phyloP scores from a whole-genome alignment of 768 basidiomycete genomes.

The Rhizopogon vesiculosus region DNA sequence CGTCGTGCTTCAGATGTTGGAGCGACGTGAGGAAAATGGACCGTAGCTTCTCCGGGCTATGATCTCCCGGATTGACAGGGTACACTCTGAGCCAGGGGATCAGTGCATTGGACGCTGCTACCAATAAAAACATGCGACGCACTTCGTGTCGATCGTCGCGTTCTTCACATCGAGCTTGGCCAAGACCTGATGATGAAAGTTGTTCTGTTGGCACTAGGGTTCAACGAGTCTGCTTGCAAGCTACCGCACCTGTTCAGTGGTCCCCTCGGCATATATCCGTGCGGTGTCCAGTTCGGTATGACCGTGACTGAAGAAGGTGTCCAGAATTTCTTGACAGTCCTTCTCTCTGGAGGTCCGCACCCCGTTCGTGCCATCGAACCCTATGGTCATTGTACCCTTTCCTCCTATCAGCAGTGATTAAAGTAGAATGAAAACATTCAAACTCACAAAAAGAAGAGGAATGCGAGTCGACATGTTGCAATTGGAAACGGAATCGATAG shows the following conservation, averaged over 20 bases:
- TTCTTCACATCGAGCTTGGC: constrained; percentile 35
- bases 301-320: constrained; percentile 37
- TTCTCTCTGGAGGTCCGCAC: constrained; percentile 31
- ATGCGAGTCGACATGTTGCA: constrained; percentile 4
- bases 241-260: constrained; percentile 44
- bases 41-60: constrained; percentile 35
- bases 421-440: not conserved
- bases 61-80: constrained; percentile 37
- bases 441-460: constrained; percentile 4
- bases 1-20: constrained; percentile 40
- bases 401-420: not conserved
- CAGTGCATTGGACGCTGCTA: not conserved
- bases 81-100: constrained; percentile 28
- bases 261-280: constrained; percentile 45
- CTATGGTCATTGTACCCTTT: constrained; percentile 48
- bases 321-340: constrained; percentile 40
- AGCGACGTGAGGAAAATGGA: constrained; percentile 44
- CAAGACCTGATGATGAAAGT: constrained; percentile 25
- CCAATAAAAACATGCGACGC: constrained; percentile 1
- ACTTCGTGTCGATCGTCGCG: constrained; percentile 48
- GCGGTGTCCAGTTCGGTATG: constrained; percentile 49
- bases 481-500: not conserved
- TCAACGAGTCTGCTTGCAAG: not conserved
- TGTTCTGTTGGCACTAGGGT: not conserved
- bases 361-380: constrained; percentile 35